phyloP scores from a whole-genome alignment of 2,329 filamentous ascomycete genomes.

The Plenodomus tracheiphilus region DNA sequence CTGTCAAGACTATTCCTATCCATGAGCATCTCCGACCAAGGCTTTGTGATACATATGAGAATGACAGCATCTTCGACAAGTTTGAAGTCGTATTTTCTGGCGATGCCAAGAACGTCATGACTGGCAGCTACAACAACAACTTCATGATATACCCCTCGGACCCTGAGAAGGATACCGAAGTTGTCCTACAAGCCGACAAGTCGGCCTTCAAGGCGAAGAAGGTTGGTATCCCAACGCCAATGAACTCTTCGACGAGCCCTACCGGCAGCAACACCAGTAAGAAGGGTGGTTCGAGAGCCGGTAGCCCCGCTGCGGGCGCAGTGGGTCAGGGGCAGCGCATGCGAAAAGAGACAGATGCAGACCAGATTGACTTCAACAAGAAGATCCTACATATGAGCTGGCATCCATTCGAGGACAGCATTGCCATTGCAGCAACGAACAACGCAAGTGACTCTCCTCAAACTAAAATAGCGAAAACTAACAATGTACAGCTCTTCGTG shows the following conservation, averaged over 20 bases:
- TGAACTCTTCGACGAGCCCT: constrained; percentile 79
- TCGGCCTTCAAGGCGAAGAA: constrained; percentile 99
- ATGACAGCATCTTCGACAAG: constrained; percentile 99
- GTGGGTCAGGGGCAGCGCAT: constrained; percentile 85
- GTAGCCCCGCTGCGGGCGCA: constrained; percentile 75
- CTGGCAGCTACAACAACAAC: constrained; percentile 99
- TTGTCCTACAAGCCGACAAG: constrained; percentile 97
- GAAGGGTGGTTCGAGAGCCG: constrained; percentile 85
- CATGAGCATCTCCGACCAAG: constrained; percentile 94
- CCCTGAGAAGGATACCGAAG: constrained; percentile 92
- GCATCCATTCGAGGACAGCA: constrained; percentile 99
- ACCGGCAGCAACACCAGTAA: constrained; percentile 71
- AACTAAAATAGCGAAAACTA: too few relatives aligned
- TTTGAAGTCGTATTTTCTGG: constrained; percentile 99
- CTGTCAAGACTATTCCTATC: constrained; percentile 97
- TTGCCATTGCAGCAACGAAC: constrained; percentile 98
- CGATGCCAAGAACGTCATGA: constrained; percentile 99
- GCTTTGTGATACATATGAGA: constrained; percentile 97
- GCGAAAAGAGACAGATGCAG: constrained; percentile 98
- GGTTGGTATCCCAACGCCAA: constrained; percentile 94
- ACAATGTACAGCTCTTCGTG: constrained; percentile 55
- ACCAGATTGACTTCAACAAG: constrained; percentile 99
- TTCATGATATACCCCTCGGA: constrained; percentile 99
- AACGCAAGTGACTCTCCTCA: constrained; percentile 76
- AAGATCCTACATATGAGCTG: constrained; percentile 99